Evolutionary conservation across 768 basidiomycete genomes (phyloP).

Genomic region (Amanita rubescens): DNA sequence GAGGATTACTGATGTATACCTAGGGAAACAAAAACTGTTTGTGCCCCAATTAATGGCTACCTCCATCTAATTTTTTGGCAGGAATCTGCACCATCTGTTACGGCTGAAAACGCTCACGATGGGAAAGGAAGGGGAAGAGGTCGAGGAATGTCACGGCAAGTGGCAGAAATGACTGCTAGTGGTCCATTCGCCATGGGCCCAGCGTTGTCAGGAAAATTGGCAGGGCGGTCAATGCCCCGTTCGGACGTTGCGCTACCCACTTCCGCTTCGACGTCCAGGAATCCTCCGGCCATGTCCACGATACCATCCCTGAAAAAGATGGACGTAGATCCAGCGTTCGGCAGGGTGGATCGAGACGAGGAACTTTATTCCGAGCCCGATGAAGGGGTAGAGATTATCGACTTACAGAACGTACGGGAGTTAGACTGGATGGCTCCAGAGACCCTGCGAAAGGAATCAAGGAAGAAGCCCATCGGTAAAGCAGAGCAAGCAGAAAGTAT

Average conservation of each 20-base stretch:
- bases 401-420: conserved; percentile 67
- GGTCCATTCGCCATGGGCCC: conserved; percentile 88
- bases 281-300: conserved; percentile 40
- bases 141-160: conserved; percentile 41
- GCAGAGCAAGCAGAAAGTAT: conserved; percentile 28
- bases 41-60: conserved; percentile 23
- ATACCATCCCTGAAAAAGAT: conserved; percentile 46
- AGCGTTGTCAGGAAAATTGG: conserved; percentile 51
- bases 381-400: conserved; percentile 80
- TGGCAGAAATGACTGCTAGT: conserved; percentile 73
- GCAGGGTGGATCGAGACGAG: conserved; percentile 37
- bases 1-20: conserved; percentile 9
- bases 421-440: conserved; percentile 92
- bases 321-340: conserved; percentile 11
- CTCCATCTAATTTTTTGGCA: conserved; percentile 14
- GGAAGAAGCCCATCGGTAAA: conserved; percentile 33
- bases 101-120: conserved; percentile 32
- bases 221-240: conserved; percentile 43
- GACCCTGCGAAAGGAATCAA: conserved; percentile 46
- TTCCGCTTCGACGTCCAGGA: conserved; percentile 35
- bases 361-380: conserved; percentile 84
- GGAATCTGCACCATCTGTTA: background rate
- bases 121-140: conserved; percentile 49
- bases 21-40: conserved; percentile 41
- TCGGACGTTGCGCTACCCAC: conserved; percentile 44